A percentile compares a stretch with the other conserved stretches of the same genome.
These are phyloP conservation scores for Neurospora tetrasperma DNA, from an alignment of 495 filamentous ascomycete species.

Conservation along the genomic window DNA sequence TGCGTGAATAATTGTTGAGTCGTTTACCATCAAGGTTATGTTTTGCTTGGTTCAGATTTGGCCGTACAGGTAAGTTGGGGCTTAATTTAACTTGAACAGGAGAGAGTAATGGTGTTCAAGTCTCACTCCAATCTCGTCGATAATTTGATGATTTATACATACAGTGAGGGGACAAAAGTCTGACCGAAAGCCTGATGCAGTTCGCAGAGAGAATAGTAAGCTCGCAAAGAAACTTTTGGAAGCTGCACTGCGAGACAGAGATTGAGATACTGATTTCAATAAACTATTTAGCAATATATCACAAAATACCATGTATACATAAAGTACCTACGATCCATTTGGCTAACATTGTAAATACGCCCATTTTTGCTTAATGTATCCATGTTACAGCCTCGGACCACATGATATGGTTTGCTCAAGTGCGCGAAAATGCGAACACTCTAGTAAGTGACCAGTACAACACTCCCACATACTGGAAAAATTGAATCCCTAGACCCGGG, in stretches of 20 bases:
- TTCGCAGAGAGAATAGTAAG: neutral
- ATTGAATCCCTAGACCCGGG: neutral
- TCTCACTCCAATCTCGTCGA: neutral
- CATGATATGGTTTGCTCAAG: neutral
- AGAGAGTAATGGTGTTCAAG: neutral
- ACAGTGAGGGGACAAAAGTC: neutral
- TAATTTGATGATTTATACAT: neutral
- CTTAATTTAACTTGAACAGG: neutral
- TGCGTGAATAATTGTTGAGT: neutral
- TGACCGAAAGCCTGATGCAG: neutral
- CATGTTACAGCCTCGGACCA: neutral
- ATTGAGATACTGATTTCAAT: neutral
- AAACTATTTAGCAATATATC: neutral
- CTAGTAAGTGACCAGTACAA: neutral
- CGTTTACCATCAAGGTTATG: neutral
- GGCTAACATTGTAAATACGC: neutral
- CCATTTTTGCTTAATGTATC: neutral
- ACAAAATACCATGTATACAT: neutral
- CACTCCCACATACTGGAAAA: neutral
- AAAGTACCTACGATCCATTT: neutral
- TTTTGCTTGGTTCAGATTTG: neutral
- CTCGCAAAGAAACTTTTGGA: neutral
- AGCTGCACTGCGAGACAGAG: neutral
- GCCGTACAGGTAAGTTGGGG: neutral
- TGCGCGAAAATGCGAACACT: neutral